These are phyloP conservation scores for Cadophora gregata DNA, from an alignment of 2,329 filamentous ascomycete species.

Conservation along the genomic window DNA sequence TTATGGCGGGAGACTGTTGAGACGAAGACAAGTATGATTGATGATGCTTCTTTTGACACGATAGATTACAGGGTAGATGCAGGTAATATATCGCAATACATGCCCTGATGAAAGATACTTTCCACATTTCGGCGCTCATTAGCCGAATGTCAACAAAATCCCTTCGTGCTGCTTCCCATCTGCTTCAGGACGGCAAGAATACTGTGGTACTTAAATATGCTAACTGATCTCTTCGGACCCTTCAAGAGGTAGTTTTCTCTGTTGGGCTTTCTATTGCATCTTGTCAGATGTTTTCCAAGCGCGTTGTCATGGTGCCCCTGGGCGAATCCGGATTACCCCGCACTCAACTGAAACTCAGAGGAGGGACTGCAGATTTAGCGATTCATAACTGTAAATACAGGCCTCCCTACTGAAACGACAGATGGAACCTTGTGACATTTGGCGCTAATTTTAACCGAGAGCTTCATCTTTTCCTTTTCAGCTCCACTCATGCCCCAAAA, in stretches of 20 bases:
- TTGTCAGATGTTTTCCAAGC: too few relatives aligned
- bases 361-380: not conserved
- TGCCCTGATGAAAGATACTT: not conserved
- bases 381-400: not conserved
- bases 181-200: too few relatives aligned
- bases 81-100: not conserved
- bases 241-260: too few relatives aligned
- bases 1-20: not conserved
- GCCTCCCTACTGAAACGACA: too few relatives aligned
- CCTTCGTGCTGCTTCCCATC: too few relatives aligned
- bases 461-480: not conserved
- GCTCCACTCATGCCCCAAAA: not conserved
- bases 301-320: too few relatives aligned
- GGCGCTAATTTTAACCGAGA: conserved; percentile 5
- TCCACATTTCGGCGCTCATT: too few relatives aligned
- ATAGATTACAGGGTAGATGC: not conserved
- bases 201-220: too few relatives aligned
- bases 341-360: not conserved
- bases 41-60: not conserved
- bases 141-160: too few relatives aligned
- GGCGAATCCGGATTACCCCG: not conserved
- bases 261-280: too few relatives aligned
- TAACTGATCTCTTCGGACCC: too few relatives aligned
- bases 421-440: not conserved
- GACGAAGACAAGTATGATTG: not conserved